These are phyloP conservation scores for Clarireedia paspali DNA, from an alignment of 2,329 filamentous ascomycete species.

Conservation along the genomic window DNA sequence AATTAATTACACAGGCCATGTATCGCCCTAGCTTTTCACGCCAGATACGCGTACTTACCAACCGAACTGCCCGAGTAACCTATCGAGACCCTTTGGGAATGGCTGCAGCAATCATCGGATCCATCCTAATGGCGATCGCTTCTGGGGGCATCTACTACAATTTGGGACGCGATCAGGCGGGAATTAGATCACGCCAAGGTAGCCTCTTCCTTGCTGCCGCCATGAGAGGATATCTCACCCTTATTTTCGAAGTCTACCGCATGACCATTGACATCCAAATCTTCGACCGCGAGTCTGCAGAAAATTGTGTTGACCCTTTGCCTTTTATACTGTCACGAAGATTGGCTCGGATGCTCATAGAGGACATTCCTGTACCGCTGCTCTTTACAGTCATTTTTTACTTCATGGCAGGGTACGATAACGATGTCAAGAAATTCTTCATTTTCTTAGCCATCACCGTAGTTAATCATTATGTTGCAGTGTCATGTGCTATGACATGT, in stretches of 20 bases:
- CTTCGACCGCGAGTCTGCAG: conserved; percentile 48
- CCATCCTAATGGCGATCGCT: conserved; percentile 31
- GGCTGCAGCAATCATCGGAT: conserved; percentile 45
- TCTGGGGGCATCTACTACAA: neutral
- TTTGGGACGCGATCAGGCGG: neutral
- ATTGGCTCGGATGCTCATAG: neutral
- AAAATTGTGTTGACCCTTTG: conserved; percentile 30
- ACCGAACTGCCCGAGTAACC: conserved; percentile 43
- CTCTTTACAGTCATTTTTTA: neutral
- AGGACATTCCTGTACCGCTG: neutral
- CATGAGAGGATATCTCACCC: conserved; percentile 47
- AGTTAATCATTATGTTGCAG: neutral
- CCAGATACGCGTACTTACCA: conserved; percentile 37
- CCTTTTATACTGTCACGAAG: neutral
- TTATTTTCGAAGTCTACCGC: conserved; percentile 48
- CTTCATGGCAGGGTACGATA: neutral
- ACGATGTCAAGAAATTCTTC: neutral
- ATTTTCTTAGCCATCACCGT: neutral
- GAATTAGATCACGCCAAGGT: neutral
- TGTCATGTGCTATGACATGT: neutral
- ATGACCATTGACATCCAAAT: conserved; percentile 47
- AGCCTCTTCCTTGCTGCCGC: conserved; percentile 33
- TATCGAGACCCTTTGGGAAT: conserved; percentile 48
- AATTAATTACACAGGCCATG: too few species aligned
- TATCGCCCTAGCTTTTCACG: too few species aligned